Evolutionary conservation across 805 yeast genomes (phyloP).

Genomic region (Candida namnaoensis): DNA sequence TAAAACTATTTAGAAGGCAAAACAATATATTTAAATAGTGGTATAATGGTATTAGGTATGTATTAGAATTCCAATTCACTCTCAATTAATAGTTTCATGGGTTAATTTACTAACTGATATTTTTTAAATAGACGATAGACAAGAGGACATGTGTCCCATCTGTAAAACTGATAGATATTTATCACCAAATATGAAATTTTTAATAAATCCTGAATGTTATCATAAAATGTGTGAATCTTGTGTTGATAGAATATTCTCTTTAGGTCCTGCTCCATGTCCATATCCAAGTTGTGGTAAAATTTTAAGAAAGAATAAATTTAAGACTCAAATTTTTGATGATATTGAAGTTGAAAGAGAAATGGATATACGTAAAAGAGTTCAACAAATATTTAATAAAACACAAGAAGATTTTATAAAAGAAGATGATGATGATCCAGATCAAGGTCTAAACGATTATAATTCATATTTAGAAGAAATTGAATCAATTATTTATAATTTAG

Average conservation of each 20-base stretch:
- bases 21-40: too few species aligned
- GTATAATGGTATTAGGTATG: too few species aligned
- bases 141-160: constrained; percentile 88
- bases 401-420: constrained; percentile 59
- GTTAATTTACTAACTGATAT: too few species aligned
- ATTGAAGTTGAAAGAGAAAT: constrained; percentile 85
- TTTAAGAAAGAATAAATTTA: constrained; percentile 81
- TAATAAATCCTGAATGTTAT: constrained; percentile 95
- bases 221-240: constrained; percentile 97
- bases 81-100: too few species aligned
- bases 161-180: constrained; percentile 93
- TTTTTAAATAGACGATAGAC: constrained; percentile 30
- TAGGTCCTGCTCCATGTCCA: constrained; percentile 97
- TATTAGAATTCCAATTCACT: too few species aligned
- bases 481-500: constrained; percentile 67
- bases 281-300: constrained; percentile 85
- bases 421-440: constrained; percentile 59
- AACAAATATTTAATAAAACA: constrained; percentile 71
- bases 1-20: too few species aligned
- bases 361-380: constrained; percentile 76
- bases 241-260: constrained; percentile 87
- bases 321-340: constrained; percentile 89
- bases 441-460: constrained; percentile 50
- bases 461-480: constrained; percentile 80
- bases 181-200: constrained; percentile 86